A percentile compares a stretch with the other conserved stretches of the same genome.
phyloP scores from a whole-genome alignment of 208 protist species.

The Acanthamoeba triangularis region DNA sequence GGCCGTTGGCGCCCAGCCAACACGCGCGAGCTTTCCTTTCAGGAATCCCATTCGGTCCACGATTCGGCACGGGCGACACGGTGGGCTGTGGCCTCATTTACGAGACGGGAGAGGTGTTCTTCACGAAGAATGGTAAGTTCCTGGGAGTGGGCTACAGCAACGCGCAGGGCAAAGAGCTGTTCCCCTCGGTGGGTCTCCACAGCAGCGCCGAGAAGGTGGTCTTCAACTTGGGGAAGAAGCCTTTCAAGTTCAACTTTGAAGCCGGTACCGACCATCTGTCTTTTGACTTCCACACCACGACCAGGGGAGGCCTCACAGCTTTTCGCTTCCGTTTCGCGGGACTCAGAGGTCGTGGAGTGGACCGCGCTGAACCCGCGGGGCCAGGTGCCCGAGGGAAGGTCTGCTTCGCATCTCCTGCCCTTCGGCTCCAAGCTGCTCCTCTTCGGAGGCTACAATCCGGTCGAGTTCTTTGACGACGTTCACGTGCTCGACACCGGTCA shows the following conservation, averaged over 20 bases:
- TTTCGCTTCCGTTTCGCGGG: neutral
- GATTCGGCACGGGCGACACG: conserved; percentile 72
- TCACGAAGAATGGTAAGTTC: conserved; percentile 77
- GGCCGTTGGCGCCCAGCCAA: neutral
- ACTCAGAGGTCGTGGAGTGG: conserved; percentile 43
- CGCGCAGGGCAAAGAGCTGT: conserved; percentile 62
- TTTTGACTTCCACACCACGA: neutral
- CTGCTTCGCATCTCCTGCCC: conserved; percentile 36
- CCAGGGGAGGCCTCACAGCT: neutral
- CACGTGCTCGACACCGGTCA: conserved; percentile 62
- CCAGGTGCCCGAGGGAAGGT: neutral
- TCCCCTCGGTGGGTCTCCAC: conserved; percentile 67
- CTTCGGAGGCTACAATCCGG: conserved; percentile 64
- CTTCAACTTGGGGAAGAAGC: conserved; percentile 77
- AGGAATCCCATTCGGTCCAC: conserved; percentile 74
- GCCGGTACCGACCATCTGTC: neutral
- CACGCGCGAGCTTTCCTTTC: neutral
- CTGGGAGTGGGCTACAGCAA: conserved; percentile 57
- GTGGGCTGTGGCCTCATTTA: conserved; percentile 73
- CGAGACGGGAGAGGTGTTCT: conserved; percentile 73
- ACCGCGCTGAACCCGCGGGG: neutral
- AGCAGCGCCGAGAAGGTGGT: conserved; percentile 50
- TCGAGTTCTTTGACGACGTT: conserved; percentile 69
- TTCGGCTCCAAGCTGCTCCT: conserved; percentile 42
- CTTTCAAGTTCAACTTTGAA: conserved; percentile 77